phyloP scores from a whole-genome alignment of 1,284 basidiomycete species.

The Peniophora sp. region DNA sequence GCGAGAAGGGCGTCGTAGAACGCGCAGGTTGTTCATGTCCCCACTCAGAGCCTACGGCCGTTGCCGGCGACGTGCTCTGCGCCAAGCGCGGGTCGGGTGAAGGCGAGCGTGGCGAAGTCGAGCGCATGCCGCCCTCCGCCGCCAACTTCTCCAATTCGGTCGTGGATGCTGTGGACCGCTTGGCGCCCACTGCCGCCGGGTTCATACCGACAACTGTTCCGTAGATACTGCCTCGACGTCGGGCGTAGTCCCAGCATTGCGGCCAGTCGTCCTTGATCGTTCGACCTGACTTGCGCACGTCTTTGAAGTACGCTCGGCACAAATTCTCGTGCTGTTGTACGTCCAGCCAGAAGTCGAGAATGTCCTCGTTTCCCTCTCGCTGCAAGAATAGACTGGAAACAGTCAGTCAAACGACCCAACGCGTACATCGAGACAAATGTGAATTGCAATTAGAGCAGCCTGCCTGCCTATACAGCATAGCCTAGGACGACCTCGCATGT shows the following conservation, averaged over 20 bases:
- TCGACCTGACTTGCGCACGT: constrained; percentile 88
- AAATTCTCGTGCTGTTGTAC: constrained; percentile 99
- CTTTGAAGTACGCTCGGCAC: constrained; percentile 97
- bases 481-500: too few species aligned
- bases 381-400: constrained; percentile 76
- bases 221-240: constrained; percentile 83
- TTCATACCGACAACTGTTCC: constrained; percentile 81
- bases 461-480: not conserved
- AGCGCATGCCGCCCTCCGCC: constrained; percentile 41
- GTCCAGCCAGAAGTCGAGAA: constrained; percentile 97
- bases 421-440: constrained; percentile 8
- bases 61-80: constrained; percentile 36
- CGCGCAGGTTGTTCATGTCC: constrained; percentile 40
- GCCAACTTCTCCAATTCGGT: constrained; percentile 60
- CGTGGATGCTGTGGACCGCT: constrained; percentile 71
- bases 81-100: constrained; percentile 19
- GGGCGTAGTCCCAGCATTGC: constrained; percentile 89
- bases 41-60: constrained; percentile 29
- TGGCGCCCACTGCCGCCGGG: constrained; percentile 38
- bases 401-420: not conserved
- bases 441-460: too few species aligned
- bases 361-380: constrained; percentile 90
- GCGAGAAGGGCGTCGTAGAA: constrained; percentile 72
- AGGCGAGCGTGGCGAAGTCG: constrained; percentile 41
- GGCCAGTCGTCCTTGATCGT: constrained; percentile 96